Conservation (phyloP, 352 stramenopile species). For the Globisporangium uncinulatum region DNA sequence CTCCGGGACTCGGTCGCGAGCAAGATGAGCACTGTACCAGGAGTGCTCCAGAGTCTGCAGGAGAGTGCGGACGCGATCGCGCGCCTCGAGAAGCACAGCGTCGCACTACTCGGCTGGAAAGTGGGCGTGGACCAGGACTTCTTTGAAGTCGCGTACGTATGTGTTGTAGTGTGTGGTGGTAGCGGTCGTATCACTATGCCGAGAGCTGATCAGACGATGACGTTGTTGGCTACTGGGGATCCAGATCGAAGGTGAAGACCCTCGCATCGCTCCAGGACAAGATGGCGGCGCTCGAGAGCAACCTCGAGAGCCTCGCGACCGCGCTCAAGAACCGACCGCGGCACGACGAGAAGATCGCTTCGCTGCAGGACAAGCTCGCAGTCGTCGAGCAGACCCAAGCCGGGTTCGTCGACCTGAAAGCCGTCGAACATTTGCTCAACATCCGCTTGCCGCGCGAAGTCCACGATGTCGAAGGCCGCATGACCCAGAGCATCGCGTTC, state of each 20-base stretch:
- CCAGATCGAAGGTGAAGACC: slow-evolving; percentile 41
- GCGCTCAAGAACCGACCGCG: slow-evolving; percentile 35
- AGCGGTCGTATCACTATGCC: background rate
- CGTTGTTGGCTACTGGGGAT: background rate
- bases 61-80: slow-evolving; percentile 50
- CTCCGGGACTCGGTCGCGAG: slow-evolving; percentile 35
- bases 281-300: slow-evolving; percentile 48
- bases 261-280: slow-evolving; percentile 47
- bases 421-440: slow-evolving; percentile 58
- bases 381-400: slow-evolving; percentile 46
- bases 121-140: slow-evolving; percentile 59
- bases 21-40: slow-evolving; percentile 22
- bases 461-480: slow-evolving; percentile 62
- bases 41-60: slow-evolving; percentile 27
- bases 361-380: slow-evolving; percentile 45
- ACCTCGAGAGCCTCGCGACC: slow-evolving; percentile 43
- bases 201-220: background rate
- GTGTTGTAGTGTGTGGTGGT: background rate
- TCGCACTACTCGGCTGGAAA: slow-evolving; percentile 54
- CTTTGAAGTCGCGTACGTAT: slow-evolving; percentile 32
- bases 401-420: slow-evolving; percentile 52
- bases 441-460: slow-evolving; percentile 64
- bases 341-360: slow-evolving; percentile 53
- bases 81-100: slow-evolving; percentile 70
- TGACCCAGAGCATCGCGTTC: slow-evolving; percentile 48